A percentile compares a stretch with the other conserved stretches of the same genome.
Conservation (phyloP, 495 filamentous ascomycete species). For the Xylaria grammica region DNA sequence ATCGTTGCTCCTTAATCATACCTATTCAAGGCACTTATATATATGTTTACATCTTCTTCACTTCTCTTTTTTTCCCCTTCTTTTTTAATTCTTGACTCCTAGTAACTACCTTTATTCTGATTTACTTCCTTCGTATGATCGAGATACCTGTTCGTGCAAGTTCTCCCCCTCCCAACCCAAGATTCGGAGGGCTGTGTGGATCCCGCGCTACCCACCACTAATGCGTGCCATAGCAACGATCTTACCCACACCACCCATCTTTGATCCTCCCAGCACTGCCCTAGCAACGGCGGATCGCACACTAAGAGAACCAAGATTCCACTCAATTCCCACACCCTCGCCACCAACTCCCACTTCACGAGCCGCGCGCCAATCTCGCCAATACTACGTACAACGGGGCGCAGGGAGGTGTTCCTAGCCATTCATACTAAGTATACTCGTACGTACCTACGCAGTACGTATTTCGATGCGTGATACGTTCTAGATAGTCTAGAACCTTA, state of each 20-base stretch:
- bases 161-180: not conserved
- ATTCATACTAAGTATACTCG: not conserved
- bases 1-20: too few species aligned
- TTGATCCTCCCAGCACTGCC: too few species aligned
- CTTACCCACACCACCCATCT: too few species aligned
- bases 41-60: too few species aligned
- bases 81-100: too few species aligned
- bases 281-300: constrained; percentile 8
- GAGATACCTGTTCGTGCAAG: too few species aligned
- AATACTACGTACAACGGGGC: not conserved
- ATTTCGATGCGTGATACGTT: not conserved
- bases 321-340: too few species aligned
- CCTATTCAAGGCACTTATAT: too few species aligned
- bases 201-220: not conserved
- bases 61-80: too few species aligned
- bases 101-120: too few species aligned
- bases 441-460: not conserved
- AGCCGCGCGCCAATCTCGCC: constrained; percentile 5
- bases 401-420: not conserved
- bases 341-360: not conserved
- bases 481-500: too few species aligned
- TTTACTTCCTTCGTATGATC: too few species aligned
- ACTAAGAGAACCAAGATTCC: not conserved
- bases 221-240: constrained; percentile 18
- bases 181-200: not conserved